Base-by-base conservation (phyloP, 2,329 filamentous ascomycete genomes). In the Claviceps maximensis region DNA sequence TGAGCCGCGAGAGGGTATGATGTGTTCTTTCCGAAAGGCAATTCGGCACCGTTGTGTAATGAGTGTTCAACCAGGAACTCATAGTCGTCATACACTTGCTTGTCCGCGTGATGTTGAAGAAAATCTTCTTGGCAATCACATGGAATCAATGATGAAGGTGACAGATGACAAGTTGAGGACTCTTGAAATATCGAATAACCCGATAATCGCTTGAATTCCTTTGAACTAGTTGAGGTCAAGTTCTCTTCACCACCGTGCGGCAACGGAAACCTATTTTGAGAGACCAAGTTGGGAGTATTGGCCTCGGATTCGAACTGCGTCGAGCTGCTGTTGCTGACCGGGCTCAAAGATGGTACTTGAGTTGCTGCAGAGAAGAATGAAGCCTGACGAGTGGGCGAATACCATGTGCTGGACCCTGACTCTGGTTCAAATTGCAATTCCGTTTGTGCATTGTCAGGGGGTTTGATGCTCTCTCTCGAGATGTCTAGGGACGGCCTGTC, bases 71-170 rank as follows among this genome's bases (percentile, higher is more conserved):
- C 38, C 52, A 53, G 21, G 48, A 49, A 25, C 61, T 65, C 64
- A 52, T 73, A 71, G 41, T 68, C 67, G 13, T 66, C 61, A 49
- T 58, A 64, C 4, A 52, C 58, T 12, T 61, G 58, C 52, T 57
- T 61, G 49, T 66, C 63, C 8, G 57, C 54, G 44, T 67, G 62
- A 1, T 57, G 57, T 23, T 64, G 55, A 42, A 75, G 62, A 70
- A 81, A 76, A 58, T 80, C 73, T 56, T 76, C 71, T 51, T 77
- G 73, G 58, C 76, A 81, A 50, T 84, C 80, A 47, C 70, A 66
- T 13, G 81, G 80, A 51, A 84, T 80, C 49, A 84, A 70, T n/a
- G 84, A 69, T 3, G 78, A 78, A 0, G 81, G 80, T 8, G 80
- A 83, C 36, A 83, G 65, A 44, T 70, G 73, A 60, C 82, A 82